Percentiles rank a stretch among this genome's conserved stretches.
Conservation (phyloP, 106 monocot genomes). For the Ottelia alismoides region DNA sequence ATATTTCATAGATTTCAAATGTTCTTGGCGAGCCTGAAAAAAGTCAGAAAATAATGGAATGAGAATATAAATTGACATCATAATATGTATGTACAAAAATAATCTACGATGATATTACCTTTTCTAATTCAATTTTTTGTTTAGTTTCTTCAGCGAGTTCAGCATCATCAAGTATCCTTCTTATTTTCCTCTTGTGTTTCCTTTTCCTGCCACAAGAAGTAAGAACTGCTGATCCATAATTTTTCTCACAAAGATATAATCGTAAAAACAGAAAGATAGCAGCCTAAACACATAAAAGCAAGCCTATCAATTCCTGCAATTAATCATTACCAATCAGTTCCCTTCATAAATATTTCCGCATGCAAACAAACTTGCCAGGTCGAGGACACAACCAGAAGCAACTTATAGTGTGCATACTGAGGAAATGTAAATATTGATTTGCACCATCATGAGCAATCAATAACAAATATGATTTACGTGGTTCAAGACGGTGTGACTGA, state of each 20-base stretch:
- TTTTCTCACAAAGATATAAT: neutral
- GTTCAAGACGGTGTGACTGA: too few species aligned
- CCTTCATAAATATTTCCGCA: too few species aligned
- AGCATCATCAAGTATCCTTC: constrained; percentile 92
- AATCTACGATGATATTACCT: constrained; percentile 24
- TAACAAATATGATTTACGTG: too few species aligned
- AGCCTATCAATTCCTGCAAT: too few species aligned
- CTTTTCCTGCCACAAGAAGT: constrained; percentile 28
- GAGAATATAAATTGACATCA: neutral
- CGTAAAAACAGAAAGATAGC: neutral
- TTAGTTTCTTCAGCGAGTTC: constrained; percentile 96
- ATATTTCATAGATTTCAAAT: constrained; percentile 82
- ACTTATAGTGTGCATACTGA: too few species aligned
- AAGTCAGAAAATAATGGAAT: neutral
- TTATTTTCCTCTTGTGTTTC: constrained; percentile 62
- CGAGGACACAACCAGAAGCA: too few species aligned
- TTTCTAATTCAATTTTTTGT: constrained; percentile 87
- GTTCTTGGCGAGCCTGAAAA: constrained; percentile 88
- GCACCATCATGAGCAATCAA: too few species aligned
- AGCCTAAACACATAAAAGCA: neutral
- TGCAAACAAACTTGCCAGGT: too few species aligned
- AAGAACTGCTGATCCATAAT: constrained; percentile 2
- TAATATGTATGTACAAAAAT: neutral
- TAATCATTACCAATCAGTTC: too few species aligned
- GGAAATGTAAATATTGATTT: too few species aligned